These are phyloP conservation scores for Podila verticillata DNA, from an alignment of 192 early-diverging fungal species.

Conservation along the genomic window DNA sequence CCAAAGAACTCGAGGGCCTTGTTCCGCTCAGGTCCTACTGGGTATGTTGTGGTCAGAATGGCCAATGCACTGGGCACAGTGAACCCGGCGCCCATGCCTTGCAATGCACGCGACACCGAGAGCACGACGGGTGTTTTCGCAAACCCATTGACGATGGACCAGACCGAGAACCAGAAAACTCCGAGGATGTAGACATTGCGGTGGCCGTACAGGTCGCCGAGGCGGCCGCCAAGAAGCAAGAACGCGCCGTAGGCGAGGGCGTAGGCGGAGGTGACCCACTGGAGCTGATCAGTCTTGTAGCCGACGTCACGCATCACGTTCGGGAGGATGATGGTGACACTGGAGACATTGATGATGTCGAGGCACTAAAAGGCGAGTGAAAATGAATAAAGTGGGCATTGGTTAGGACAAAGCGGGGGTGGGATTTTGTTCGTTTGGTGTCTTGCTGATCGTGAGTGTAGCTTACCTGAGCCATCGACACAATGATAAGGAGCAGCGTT, in stretches of 20 bases:
- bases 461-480: too few species aligned
- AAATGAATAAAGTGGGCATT: too few species aligned
- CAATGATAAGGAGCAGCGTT: too few species aligned
- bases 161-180: conserved; percentile 10
- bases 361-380: background rate
- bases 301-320: conserved; percentile 8
- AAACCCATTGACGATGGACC: conserved; percentile 19
- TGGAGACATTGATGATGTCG: conserved; percentile 13
- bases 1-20: conserved; percentile 17
- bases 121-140: conserved; percentile 11
- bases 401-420: too few species aligned
- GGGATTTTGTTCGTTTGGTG: too few species aligned
- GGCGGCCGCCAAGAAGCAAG: conserved; percentile 15
- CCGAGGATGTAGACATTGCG: conserved; percentile 19
- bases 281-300: conserved; percentile 5
- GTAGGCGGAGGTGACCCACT: conserved; percentile 24
- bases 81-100: conserved; percentile 29
- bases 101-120: conserved; percentile 22
- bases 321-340: conserved; percentile 12
- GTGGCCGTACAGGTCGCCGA: conserved; percentile 35
- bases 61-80: conserved; percentile 34
- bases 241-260: conserved; percentile 30
- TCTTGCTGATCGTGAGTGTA: too few species aligned
- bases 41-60: conserved; percentile 18
- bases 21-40: conserved; percentile 4